These are phyloP conservation scores for Trichocomaceae sp. DNA, from an alignment of 2,329 filamentous ascomycete genomes.

Conservation along the genomic window DNA sequence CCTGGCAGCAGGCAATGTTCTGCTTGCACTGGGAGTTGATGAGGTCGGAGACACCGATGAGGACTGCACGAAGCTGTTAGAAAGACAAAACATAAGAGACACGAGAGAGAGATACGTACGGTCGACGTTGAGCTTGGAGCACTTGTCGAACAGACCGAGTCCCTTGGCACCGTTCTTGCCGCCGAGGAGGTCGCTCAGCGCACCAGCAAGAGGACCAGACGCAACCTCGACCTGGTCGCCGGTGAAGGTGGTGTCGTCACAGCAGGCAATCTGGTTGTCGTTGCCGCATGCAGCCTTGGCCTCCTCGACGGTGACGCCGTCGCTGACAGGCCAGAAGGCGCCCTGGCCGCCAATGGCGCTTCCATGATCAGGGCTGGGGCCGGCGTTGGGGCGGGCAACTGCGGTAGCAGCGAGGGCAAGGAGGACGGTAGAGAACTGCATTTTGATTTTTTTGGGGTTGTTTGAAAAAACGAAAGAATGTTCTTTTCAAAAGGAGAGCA, in stretches of 20 bases:
- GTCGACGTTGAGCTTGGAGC: constrained; percentile 33
- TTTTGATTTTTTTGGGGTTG: constrained; percentile 28
- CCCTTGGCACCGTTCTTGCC: constrained; percentile 27
- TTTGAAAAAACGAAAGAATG: constrained; percentile 4
- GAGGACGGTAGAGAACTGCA: constrained; percentile 32
- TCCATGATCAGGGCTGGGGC: constrained; percentile 17
- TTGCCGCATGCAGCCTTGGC: constrained; percentile 35
- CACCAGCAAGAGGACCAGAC: constrained; percentile 28
- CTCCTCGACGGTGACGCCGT: constrained; percentile 30
- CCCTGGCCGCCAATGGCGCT: constrained; percentile 22
- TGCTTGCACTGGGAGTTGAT: constrained; percentile 36
- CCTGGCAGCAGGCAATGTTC: constrained; percentile 38
- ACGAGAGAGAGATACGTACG: constrained; percentile 25
- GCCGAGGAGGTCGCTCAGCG: constrained; percentile 30
- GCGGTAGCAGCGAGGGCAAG: constrained; percentile 31
- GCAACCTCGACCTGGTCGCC: constrained; percentile 30
- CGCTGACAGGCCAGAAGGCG: constrained; percentile 28
- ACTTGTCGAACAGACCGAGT: constrained; percentile 36
- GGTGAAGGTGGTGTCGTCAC: constrained; percentile 34
- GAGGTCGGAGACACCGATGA: constrained; percentile 28
- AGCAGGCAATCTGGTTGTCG: constrained; percentile 34
- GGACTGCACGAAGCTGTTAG: constrained; percentile 16
- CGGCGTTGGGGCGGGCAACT: constrained; percentile 24
- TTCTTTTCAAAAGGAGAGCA: constrained; percentile 17
- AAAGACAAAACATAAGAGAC: no score